Evolutionary conservation across 2,329 filamentous ascomycete genomes (phyloP), one percentile per base, ranked within the genome.

Genomic region (Plectosphaerella sp.): DNA sequence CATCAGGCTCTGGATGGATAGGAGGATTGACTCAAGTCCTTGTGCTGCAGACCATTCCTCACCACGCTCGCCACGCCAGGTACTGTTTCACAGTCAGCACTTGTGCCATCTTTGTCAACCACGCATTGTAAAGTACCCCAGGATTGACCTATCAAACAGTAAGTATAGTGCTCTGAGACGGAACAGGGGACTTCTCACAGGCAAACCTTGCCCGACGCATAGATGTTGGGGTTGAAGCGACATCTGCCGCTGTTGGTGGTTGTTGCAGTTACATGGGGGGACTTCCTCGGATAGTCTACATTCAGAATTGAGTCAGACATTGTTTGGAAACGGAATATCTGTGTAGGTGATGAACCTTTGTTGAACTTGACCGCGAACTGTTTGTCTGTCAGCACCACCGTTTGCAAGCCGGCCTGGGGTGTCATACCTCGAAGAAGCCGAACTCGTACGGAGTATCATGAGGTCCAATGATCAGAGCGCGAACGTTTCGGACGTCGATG

Each of bases 1-100:
- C 87, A 99, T 92, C 45, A 99, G 76, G 67, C 92, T 97, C 70
- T 99, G 94, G 52, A 99, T 97, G 5, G 93, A 97, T 50, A 97
- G 83, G 47, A 99, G 71, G 47, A 97, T 90, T 1, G 93, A 97
- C 67, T 97, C 94, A 1, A 99, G 77, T 7, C 94, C 93, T 67
- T 97, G 94, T 1, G 93, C 94, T 15, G 92, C 91, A 15, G 92
- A 97, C 94, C 94, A 99, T 67, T 97, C 86, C 69, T 97, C 94
- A 51, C 92, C 91, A 15, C 84, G 80, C 64, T 96, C 88, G 25
- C 92, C 92, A 48, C 88, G 82, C 94, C 94, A 99, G 66, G 94
- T 99, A 53, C 92, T 95, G 43, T 48, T 22, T 18, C 45, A 45
- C 37, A 47, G 28, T 33, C 28, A 33, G 28, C 28, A 43, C n/a